phyloP scores from a whole-genome alignment of 768 basidiomycete species.

The Scleroderma bovista region DNA sequence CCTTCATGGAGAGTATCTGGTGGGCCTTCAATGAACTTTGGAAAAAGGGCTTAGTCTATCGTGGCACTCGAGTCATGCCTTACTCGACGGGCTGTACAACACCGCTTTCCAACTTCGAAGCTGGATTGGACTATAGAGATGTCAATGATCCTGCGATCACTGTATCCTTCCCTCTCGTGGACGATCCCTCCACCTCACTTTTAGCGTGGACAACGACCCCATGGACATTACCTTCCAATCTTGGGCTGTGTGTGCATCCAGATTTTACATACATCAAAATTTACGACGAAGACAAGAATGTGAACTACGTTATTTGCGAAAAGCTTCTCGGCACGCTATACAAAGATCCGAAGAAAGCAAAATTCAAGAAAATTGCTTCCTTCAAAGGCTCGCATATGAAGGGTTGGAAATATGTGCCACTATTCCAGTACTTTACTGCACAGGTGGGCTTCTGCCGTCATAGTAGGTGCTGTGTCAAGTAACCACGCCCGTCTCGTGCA shows the following conservation, averaged over 20 bases:
- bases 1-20: slow-evolving; percentile 99
- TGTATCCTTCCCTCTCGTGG: slow-evolving; percentile 86
- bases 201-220: slow-evolving; percentile 99
- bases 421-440: slow-evolving; percentile 97
- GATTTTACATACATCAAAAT: slow-evolving; percentile 97
- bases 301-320: slow-evolving; percentile 91
- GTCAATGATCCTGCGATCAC: slow-evolving; percentile 95
- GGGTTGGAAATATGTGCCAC: slow-evolving; percentile 90
- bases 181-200: slow-evolving; percentile 85
- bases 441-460: slow-evolving; percentile 47
- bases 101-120: slow-evolving; percentile 96
- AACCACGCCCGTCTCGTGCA: slow-evolving; percentile 26
- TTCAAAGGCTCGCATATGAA: slow-evolving; percentile 93
- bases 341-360: slow-evolving; percentile 96
- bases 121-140: slow-evolving; percentile 86
- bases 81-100: slow-evolving; percentile 97
- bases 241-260: slow-evolving; percentile 93
- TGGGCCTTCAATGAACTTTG: slow-evolving; percentile 97
- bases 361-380: slow-evolving; percentile 84
- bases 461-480: not conserved
- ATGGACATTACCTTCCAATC: slow-evolving; percentile 95
- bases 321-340: slow-evolving; percentile 80
- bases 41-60: slow-evolving; percentile 88
- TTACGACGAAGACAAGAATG: slow-evolving; percentile 78
- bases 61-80: slow-evolving; percentile 93